These are phyloP conservation scores for Andrographis paniculata DNA, from an alignment of 305 asterid genomes.

Conservation along the genomic window DNA sequence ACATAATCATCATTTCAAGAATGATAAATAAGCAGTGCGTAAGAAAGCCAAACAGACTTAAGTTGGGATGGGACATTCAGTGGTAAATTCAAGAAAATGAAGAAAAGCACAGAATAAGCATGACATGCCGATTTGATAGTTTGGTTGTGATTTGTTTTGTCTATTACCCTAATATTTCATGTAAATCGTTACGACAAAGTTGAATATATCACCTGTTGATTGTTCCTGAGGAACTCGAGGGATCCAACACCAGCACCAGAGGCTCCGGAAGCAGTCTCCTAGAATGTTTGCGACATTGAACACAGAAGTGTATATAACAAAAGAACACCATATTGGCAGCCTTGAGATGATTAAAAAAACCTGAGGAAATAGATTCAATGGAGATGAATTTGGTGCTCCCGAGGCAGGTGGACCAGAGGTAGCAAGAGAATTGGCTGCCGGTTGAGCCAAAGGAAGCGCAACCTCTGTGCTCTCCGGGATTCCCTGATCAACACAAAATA, in stretches of 20 bases:
- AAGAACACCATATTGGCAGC: constrained; percentile 6
- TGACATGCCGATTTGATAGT: too few relatives aligned
- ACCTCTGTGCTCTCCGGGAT: constrained; percentile 77
- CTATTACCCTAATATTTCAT: too few relatives aligned
- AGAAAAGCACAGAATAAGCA: too few relatives aligned
- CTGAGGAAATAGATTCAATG: constrained; percentile 89
- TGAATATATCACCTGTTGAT: constrained; percentile 51
- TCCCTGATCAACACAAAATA: constrained; percentile 38
- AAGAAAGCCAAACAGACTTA: too few relatives aligned
- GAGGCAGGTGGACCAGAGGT: constrained; percentile 27
- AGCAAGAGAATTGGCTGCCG: constrained; percentile 28
- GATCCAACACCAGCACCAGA: constrained; percentile 52
- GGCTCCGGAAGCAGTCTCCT: constrained; percentile 59
- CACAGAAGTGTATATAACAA: constrained; percentile 17
- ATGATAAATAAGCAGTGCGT: neutral
- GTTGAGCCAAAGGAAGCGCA: constrained; percentile 44
- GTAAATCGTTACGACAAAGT: too few relatives aligned
- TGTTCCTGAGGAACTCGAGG: constrained; percentile 83
- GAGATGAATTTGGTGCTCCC: constrained; percentile 80
- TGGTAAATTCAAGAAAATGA: too few relatives aligned
- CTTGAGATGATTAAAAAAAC: constrained; percentile 28
- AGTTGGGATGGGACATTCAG: too few relatives aligned
- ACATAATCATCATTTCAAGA: neutral
- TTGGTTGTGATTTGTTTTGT: too few relatives aligned
- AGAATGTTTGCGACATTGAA: constrained; percentile 19